Base-by-base conservation (phyloP, 768 basidiomycete genomes). In the Lanmaoa rubissima region DNA sequence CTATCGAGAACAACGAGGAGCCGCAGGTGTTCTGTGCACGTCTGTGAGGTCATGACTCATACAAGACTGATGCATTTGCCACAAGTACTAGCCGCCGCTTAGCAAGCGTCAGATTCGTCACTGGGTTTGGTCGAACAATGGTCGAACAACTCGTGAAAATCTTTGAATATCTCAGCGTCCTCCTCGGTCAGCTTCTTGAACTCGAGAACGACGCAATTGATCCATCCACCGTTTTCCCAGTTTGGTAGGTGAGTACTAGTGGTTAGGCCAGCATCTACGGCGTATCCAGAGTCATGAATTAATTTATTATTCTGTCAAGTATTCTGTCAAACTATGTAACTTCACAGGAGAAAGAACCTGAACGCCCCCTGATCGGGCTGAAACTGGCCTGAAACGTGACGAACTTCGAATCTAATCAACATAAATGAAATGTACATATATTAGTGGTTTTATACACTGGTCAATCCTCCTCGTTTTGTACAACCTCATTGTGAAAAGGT, bases 111-210 rank as follows among this genome's bases (percentile, higher is more conserved):
- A 44, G 2, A n/a, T n/a, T 38, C 14, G 5, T 7, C 1, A 17
- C 46, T 24, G 1, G 28, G 26, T 7, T 28, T 38, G 8, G 26
- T 3, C 24, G 35, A 19, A 60, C 3, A 60, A 24, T 68, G 53
- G 0, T 61, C 41, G 26, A 69, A 71, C 64, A 69, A 66, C 34
- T 62, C 55, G n/a, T 69, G 51, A 39, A 69, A 69, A 26, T 54
- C 60, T 44, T 56, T 66, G 58, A 44, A 66, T 40, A 64, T 45
- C 17, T 55, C 61, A 5, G 46, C 41, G n/a, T 68, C 58, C 9
- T 57, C 59, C 40, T 69, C 64, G 41, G 69, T 69, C 36, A 66
- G 1, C 12, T 54, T 35, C 44, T 64, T 69, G 69, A 70, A 64
- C 35, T 65, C 50, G 36, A 64, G 61, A 2, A 65, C 59, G 31